Conservation (phyloP, 805 yeast species). For the Barnettozyma sucrosica region DNA sequence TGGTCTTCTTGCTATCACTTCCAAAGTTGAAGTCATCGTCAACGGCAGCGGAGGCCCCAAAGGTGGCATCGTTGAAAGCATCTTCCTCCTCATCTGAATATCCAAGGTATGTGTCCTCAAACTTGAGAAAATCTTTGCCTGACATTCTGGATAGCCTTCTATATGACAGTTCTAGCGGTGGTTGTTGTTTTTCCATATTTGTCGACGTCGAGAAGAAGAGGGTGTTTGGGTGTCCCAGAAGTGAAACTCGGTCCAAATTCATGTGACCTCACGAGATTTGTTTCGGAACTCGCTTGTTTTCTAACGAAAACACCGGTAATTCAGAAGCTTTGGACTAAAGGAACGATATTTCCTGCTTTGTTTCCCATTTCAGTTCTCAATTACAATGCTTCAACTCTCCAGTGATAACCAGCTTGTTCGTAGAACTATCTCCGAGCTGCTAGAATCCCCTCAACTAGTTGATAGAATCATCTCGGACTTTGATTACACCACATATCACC, state of each 20-base stretch:
- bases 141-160: slow-evolving; percentile 3
- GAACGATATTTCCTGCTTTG: too few species aligned
- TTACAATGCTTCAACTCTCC: slow-evolving; percentile 69
- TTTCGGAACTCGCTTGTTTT: not conserved
- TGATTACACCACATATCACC: slow-evolving; percentile 91
- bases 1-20: slow-evolving; percentile 14
- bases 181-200: not conserved
- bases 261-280: not conserved
- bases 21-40: slow-evolving; percentile 67
- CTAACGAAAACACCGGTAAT: not conserved
- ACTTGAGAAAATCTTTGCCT: slow-evolving; percentile 43
- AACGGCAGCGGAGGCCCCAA: slow-evolving; percentile 50
- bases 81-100: slow-evolving; percentile 69
- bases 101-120: slow-evolving; percentile 81
- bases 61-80: slow-evolving; percentile 75
- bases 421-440: slow-evolving; percentile 70
- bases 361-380: not conserved
- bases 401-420: slow-evolving; percentile 78
- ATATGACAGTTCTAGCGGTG: not conserved
- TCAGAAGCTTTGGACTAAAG: too few species aligned
- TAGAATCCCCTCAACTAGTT: slow-evolving; percentile 48
- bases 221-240: not conserved
- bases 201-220: not conserved
- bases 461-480: slow-evolving; percentile 93
- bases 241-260: not conserved